Conservation (phyloP, 257 asterid genomes). For the Primulina tabacum region DNA sequence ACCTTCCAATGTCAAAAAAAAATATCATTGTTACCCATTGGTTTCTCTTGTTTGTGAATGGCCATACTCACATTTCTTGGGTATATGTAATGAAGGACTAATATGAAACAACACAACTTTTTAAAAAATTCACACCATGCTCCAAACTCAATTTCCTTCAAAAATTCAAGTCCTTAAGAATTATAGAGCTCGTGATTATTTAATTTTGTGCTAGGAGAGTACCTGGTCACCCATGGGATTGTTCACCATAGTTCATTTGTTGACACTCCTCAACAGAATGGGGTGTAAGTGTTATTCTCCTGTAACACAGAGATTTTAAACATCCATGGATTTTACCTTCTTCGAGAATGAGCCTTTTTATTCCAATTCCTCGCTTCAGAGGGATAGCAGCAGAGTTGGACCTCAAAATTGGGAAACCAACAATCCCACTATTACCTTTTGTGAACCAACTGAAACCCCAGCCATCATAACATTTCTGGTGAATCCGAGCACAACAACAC, state of each 20-base stretch:
- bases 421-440: too few species aligned
- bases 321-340: too few species aligned
- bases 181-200: not conserved
- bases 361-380: too few species aligned
- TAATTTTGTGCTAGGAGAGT: too few species aligned
- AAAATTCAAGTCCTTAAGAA: not conserved
- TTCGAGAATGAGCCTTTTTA: too few species aligned
- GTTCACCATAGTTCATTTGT: not conserved
- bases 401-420: too few species aligned
- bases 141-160: not conserved
- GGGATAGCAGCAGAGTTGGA: too few species aligned
- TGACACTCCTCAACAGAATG: not conserved
- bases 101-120: not conserved
- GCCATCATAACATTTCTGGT: too few species aligned
- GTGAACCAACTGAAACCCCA: too few species aligned
- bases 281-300: not conserved
- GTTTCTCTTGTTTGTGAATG: not conserved
- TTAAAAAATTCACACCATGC: not conserved
- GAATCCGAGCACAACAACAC: too few species aligned
- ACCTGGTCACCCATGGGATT: too few species aligned
- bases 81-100: not conserved
- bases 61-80: not conserved
- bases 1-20: not conserved
- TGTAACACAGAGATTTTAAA: too few species aligned
- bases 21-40: not conserved